Evolutionary conservation across 176 grass and related monocot species (phyloP).

Genomic region (Panicum miliaceum): DNA sequence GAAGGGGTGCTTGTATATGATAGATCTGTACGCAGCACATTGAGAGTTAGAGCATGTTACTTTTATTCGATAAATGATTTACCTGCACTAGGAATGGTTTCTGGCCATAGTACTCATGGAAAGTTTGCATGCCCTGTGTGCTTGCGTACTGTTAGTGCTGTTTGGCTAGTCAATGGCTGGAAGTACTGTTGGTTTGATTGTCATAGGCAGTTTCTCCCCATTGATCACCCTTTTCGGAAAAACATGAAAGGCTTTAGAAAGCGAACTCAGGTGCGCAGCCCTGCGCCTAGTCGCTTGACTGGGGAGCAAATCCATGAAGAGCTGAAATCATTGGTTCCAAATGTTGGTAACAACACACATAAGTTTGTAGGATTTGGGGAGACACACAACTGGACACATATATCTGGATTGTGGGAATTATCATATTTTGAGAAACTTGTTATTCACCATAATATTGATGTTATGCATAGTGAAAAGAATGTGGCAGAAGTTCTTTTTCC

Average conservation of each 20-base stretch:
- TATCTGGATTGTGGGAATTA: no score
- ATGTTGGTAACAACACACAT: background rate
- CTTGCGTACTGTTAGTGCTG: background rate
- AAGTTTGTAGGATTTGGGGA: background rate
- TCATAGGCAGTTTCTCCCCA: constrained; percentile 12
- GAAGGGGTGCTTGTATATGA: background rate
- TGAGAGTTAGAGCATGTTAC: background rate
- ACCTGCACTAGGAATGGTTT: background rate
- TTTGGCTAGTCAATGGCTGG: background rate
- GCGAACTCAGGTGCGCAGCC: background rate
- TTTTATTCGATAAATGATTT: constrained; percentile 11
- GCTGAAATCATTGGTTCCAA: background rate
- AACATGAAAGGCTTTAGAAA: background rate
- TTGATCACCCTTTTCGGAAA: background rate
- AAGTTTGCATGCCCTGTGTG: constrained; percentile 25
- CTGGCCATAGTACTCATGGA: constrained; percentile 4
- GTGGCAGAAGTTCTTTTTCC: no score
- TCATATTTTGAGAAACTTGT: no score
- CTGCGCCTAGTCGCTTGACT: background rate
- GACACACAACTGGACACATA: constrained; percentile 1
- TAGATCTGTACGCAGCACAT: background rate
- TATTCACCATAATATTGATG: no score
- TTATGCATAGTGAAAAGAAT: no score
- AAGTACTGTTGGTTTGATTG: constrained; percentile 19
- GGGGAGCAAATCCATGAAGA: background rate